Conservation (phyloP, 768 basidiomycete species). For the Pleurotus pulmonarius region DNA sequence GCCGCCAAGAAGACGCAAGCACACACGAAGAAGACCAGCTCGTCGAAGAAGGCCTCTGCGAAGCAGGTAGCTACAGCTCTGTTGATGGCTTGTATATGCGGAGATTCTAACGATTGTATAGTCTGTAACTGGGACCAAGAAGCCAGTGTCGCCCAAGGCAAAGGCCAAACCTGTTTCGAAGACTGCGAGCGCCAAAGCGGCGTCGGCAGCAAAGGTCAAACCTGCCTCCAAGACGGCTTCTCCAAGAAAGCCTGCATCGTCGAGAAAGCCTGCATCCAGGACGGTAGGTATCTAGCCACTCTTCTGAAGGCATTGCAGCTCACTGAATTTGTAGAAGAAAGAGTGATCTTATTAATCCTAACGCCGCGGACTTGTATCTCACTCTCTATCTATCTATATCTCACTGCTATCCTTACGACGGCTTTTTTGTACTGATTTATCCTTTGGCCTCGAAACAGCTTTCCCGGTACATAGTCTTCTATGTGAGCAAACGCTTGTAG, state of each 20-base stretch:
- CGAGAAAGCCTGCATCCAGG: conserved; percentile 16
- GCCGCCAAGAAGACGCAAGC: background rate
- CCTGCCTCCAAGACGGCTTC: conserved; percentile 18
- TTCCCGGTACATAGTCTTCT: background rate
- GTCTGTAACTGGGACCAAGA: conserved; percentile 35
- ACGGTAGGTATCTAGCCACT: conserved; percentile 10
- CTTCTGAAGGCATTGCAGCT: background rate
- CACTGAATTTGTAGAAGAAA: background rate
- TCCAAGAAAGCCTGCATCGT: conserved; percentile 9
- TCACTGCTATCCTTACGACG: conserved; percentile 6
- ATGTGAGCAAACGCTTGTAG: background rate
- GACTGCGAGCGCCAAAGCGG: conserved; percentile 18
- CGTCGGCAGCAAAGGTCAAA: conserved; percentile 12
- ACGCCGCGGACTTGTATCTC: background rate
- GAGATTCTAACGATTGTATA: conserved; percentile 9
- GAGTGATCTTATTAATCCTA: background rate
- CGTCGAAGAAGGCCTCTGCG: conserved; percentile 42
- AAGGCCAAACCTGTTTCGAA: conserved; percentile 25
- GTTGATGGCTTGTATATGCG: background rate
- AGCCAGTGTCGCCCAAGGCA: conserved; percentile 31
- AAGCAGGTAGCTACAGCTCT: conserved; percentile 50
- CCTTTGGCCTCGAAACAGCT: background rate
- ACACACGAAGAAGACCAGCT: conserved; percentile 21
- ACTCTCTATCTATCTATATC: background rate
- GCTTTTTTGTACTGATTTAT: conserved; percentile 9